Conservation (phyloP, 768 basidiomycete species). For the Leccinum rimulosum region DNA sequence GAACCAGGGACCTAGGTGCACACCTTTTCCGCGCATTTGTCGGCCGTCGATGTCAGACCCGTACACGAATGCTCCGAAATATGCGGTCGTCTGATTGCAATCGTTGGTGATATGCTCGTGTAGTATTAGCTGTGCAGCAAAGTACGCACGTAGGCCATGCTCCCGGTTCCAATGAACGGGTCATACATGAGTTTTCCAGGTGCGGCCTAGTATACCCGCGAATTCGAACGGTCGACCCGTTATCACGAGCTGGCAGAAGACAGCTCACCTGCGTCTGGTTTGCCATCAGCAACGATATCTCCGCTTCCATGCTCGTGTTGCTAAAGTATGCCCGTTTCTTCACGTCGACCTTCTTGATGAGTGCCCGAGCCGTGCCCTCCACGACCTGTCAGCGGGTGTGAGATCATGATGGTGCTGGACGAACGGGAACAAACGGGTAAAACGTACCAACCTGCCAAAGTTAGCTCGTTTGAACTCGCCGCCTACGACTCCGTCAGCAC, state of each 20-base stretch:
- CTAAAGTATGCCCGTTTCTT: conserved; percentile 91
- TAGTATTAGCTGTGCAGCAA: neutral
- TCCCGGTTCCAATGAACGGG: conserved; percentile 92
- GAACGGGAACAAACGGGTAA: neutral
- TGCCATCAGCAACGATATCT: conserved; percentile 94
- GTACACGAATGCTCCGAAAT: conserved; percentile 83
- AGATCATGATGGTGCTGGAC: neutral
- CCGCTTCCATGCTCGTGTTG: conserved; percentile 97
- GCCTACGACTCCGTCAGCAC: no score
- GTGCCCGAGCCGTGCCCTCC: conserved; percentile 64
- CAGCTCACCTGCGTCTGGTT: conserved; percentile 82
- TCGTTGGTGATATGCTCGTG: conserved; percentile 1
- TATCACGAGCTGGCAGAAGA: neutral
- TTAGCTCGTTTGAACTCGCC: conserved; percentile 69
- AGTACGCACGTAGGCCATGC: conserved; percentile 73
- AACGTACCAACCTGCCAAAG: conserved; percentile 84
- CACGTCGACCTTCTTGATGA: conserved; percentile 75
- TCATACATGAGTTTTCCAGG: conserved; percentile 94
- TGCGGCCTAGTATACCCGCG: conserved; percentile 51
- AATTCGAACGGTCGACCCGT: neutral
- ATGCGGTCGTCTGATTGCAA: conserved; percentile 63
- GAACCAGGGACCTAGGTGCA: neutral
- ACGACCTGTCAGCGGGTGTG: conserved; percentile 38
- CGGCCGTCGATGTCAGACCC: conserved; percentile 97
- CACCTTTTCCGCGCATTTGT: conserved; percentile 94